Evolutionary conservation across 2,329 filamentous ascomycete genomes (phyloP).

Genomic region (Diaporthe ilicicola): DNA sequence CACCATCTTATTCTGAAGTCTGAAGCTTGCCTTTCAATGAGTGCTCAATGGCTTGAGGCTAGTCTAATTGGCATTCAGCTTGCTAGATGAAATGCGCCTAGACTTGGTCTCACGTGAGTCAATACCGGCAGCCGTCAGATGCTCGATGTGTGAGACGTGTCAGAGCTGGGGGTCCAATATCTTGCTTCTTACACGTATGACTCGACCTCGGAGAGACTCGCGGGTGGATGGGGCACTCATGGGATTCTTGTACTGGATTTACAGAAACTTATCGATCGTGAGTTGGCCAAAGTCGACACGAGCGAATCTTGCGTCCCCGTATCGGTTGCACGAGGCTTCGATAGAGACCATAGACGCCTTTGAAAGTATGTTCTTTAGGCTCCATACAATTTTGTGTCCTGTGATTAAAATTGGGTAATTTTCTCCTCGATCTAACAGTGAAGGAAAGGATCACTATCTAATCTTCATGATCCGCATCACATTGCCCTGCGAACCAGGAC

Average conservation of each 20-base stretch:
- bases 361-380: slow-evolving; percentile 24
- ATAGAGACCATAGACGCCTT: background rate
- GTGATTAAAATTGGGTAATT: slow-evolving; percentile 34
- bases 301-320: too few relatives aligned
- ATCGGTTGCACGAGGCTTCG: background rate
- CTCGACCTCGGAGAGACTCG: too few relatives aligned
- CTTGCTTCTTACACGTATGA: too few relatives aligned
- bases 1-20: background rate
- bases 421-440: slow-evolving; percentile 32
- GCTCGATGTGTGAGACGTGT: too few relatives aligned
- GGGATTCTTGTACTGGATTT: too few relatives aligned
- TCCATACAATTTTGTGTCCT: slow-evolving; percentile 33
- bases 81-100: background rate
- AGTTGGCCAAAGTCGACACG: too few relatives aligned
- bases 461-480: slow-evolving; percentile 27
- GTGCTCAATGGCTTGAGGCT: background rate
- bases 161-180: background rate
- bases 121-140: background rate
- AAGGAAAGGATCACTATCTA: slow-evolving; percentile 31
- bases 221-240: too few relatives aligned
- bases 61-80: background rate
- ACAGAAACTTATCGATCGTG: too few relatives aligned
- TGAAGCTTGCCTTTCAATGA: background rate
- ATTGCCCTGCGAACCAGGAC: background rate
- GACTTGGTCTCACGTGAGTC: background rate